phyloP scores from a whole-genome alignment of 345 rosid species.

The Geranium rotundifolium region DNA sequence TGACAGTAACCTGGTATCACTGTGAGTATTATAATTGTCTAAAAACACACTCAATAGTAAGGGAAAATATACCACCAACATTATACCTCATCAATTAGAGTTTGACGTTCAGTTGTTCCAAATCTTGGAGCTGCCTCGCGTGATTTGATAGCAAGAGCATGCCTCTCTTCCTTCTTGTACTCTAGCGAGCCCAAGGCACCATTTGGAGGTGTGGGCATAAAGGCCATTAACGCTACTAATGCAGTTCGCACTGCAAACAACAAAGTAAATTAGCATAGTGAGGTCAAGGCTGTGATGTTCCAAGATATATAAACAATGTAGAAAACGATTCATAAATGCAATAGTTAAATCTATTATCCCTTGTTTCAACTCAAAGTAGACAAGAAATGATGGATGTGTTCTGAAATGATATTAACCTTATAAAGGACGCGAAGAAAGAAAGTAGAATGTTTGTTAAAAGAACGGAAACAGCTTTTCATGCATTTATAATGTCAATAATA shows the following conservation, averaged over 20 bases:
- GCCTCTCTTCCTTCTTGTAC: slow-evolving; percentile 84
- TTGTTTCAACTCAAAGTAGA: too few species aligned
- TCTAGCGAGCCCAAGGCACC: slow-evolving; percentile 95
- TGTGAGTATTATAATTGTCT: neutral
- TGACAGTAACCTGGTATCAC: neutral
- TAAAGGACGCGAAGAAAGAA: too few species aligned
- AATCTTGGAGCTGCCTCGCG: slow-evolving; percentile 72
- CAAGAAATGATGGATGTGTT: too few species aligned
- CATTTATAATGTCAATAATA: too few species aligned
- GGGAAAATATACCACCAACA: neutral
- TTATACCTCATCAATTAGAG: slow-evolving; percentile 71
- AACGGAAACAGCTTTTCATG: too few species aligned
- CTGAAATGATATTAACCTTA: too few species aligned
- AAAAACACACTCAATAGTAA: neutral
- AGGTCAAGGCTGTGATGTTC: too few species aligned
- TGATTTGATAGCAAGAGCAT: slow-evolving; percentile 68
- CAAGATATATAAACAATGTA: too few species aligned
- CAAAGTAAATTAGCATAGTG: neutral
- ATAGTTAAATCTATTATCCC: too few species aligned
- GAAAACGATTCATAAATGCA: too few species aligned
- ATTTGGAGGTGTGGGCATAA: slow-evolving; percentile 90
- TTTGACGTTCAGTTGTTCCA: slow-evolving; percentile 78
- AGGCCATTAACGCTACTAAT: slow-evolving; percentile 82
- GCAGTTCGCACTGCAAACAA: slow-evolving; percentile 82
- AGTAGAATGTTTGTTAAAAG: too few species aligned